Conservation (phyloP, 352 stramenopile species). For the Phytophthora syringae region DNA sequence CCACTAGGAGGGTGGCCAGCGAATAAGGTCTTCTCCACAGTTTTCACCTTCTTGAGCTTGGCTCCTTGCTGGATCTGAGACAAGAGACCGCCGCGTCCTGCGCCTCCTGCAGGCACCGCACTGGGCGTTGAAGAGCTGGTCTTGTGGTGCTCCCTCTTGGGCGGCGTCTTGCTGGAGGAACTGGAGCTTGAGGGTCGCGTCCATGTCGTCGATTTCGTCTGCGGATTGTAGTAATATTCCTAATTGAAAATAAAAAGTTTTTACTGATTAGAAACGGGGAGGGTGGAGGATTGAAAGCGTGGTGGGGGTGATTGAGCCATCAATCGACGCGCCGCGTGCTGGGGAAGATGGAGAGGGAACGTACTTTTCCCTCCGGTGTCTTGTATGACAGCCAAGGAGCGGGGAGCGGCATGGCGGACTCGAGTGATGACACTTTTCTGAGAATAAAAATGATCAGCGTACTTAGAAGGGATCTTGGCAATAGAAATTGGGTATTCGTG, state of each 20-base stretch:
- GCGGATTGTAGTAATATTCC: constrained; percentile 93
- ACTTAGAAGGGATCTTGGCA: too few species aligned
- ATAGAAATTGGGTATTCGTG: too few species aligned
- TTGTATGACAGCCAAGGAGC: constrained; percentile 88
- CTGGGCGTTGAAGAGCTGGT: constrained; percentile 6
- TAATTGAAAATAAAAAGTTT: constrained; percentile 16
- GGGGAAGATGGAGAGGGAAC: background rate
- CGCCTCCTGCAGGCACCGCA: constrained; percentile 31
- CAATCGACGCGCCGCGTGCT: background rate
- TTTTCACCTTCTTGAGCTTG: constrained; percentile 82
- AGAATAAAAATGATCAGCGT: constrained; percentile 19
- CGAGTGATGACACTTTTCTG: constrained; percentile 14
- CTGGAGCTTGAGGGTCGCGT: constrained; percentile 52
- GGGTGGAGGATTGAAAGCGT: constrained; percentile 2
- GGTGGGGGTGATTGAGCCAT: too few species aligned
- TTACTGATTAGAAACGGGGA: background rate
- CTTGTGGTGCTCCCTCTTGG: constrained; percentile 51
- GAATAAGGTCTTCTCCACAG: constrained; percentile 72
- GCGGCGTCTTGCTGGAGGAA: constrained; percentile 36
- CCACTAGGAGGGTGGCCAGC: constrained; percentile 34
- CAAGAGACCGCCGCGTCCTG: constrained; percentile 59
- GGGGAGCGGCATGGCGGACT: constrained; percentile 74
- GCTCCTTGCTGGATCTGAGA: constrained; percentile 77
- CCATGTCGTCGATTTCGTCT: constrained; percentile 90
- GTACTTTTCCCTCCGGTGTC: constrained; percentile 85